Conservation (phyloP, 306 rosid species). For the Cyamopsis tetragonoloba region DNA sequence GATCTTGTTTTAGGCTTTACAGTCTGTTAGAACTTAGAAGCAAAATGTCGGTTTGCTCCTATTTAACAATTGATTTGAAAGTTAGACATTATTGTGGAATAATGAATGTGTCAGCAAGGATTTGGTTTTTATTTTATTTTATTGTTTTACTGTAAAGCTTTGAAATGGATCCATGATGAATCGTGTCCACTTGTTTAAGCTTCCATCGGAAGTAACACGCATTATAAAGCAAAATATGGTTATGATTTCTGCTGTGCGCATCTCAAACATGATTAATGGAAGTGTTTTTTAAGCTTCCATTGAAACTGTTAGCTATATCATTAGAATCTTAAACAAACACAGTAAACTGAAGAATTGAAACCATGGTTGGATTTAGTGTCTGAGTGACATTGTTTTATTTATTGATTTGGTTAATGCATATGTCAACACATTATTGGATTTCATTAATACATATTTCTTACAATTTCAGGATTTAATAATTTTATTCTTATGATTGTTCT, state of each 20-base stretch:
- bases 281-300: no score
- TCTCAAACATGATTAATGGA: no score
- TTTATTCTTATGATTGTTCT: not conserved
- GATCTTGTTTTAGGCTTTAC: constrained; percentile 9
- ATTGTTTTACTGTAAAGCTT: not conserved
- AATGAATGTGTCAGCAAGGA: not conserved
- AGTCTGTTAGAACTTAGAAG: constrained; percentile 2
- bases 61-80: not conserved
- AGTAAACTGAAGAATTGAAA: not conserved
- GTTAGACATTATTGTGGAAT: not conserved
- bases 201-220: no score
- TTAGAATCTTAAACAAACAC: no score
- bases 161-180: not conserved
- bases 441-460: not conserved
- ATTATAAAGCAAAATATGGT: no score
- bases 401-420: not conserved
- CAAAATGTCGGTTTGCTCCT: not conserved
- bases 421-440: not conserved
- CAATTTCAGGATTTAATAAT: not conserved
- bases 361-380: not conserved
- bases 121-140: not conserved
- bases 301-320: no score
- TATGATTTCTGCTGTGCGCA: no score
- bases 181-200: no score
- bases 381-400: constrained; percentile 6